Evolutionary conservation across 495 filamentous ascomycete genomes (phyloP).

Genomic region (Podospora comata): DNA sequence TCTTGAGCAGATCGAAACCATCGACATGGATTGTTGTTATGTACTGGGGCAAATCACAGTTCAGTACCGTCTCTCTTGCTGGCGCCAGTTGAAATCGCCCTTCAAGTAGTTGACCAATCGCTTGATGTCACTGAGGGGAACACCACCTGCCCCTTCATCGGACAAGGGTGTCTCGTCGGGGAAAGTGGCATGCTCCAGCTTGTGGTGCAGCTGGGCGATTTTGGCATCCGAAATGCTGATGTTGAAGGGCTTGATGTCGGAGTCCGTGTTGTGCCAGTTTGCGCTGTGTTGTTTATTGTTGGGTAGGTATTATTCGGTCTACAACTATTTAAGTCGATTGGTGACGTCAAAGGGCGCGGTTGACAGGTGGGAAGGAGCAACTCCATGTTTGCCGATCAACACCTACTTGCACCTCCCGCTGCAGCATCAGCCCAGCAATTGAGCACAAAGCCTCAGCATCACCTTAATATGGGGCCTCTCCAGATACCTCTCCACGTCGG

Average conservation of each 20-base stretch:
- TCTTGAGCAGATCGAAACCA: conserved; percentile 45
- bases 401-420: neutral
- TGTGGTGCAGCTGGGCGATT: conserved; percentile 32
- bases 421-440: neutral
- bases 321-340: too few species aligned
- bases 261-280: neutral
- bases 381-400: neutral
- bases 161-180: conserved; percentile 31
- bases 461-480: neutral
- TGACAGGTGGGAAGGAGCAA: neutral
- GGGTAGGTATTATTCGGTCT: too few species aligned
- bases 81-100: conserved; percentile 45
- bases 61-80: conserved; percentile 50
- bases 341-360: neutral
- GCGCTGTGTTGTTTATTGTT: neutral
- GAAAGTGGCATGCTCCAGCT: conserved; percentile 31
- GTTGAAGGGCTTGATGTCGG: conserved; percentile 33
- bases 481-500: neutral
- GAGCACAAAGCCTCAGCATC: neutral
- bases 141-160: conserved; percentile 39
- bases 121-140: conserved; percentile 52
- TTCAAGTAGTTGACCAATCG: conserved; percentile 50
- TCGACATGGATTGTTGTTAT: conserved; percentile 48
- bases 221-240: conserved; percentile 31
- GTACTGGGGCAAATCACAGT: conserved; percentile 53